Conservation (phyloP, 2,329 filamentous ascomycete genomes). For the Rhytidhysteron rufulum region DNA sequence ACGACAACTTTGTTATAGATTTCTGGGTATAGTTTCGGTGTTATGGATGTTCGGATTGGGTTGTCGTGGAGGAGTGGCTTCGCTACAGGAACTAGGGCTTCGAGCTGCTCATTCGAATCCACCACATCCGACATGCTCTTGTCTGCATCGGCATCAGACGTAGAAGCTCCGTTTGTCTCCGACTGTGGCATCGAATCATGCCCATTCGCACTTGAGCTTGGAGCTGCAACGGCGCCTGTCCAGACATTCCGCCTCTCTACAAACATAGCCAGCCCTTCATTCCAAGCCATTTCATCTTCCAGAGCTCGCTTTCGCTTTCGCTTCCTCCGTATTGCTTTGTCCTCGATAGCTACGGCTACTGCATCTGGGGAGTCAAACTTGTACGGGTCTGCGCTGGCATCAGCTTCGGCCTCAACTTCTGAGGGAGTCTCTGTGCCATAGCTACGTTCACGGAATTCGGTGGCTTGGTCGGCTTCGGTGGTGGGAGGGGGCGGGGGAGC, state of each 20-base stretch:
- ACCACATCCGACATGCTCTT: constrained; percentile 10
- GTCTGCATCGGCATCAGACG: constrained; percentile 6
- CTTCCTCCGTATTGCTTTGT: constrained; percentile 28
- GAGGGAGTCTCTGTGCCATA: constrained; percentile 32
- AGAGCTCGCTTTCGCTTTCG: constrained; percentile 33
- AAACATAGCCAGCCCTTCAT: constrained; percentile 77
- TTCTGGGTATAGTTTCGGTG: constrained; percentile 67
- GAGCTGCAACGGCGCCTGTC: constrained; percentile 65
- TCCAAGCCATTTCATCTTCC: constrained; percentile 58
- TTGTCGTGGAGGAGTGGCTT: constrained; percentile 70
- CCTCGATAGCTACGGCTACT: constrained; percentile 36
- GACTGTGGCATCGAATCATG: constrained; percentile 1
- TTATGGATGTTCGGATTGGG: constrained; percentile 73
- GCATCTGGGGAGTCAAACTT: constrained; percentile 45
- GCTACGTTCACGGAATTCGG: constrained; percentile 41
- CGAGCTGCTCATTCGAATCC: constrained; percentile 1
- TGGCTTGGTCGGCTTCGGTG: constrained; percentile 29
- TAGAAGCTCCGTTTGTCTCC: constrained; percentile 8
- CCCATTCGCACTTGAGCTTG: constrained; percentile 24
- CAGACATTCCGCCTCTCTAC: constrained; percentile 74
- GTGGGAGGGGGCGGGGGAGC: constrained; percentile 27
- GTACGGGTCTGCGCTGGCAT: constrained; percentile 22
- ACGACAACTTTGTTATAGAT: constrained; percentile 89
- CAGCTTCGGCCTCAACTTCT: constrained; percentile 22
- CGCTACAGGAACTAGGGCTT: constrained; percentile 65